Evolutionary conservation across 176 grass and related monocot genomes (phyloP).

Genomic region (Musa schizocarpa): DNA sequence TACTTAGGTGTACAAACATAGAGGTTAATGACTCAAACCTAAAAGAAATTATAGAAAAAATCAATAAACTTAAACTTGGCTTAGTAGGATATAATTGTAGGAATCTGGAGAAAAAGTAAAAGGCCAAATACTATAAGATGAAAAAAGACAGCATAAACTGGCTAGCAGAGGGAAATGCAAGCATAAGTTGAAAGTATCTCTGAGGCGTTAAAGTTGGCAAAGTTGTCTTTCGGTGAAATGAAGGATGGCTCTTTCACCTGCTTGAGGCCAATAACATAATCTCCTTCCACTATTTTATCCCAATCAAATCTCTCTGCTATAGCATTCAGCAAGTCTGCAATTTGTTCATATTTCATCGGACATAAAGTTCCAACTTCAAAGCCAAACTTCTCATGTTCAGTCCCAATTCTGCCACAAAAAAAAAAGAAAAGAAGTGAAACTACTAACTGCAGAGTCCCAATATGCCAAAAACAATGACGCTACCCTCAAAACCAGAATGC

Average conservation of each 20-base stretch:
- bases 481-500: neutral
- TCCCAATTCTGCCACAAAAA: constrained; percentile 73
- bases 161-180: no score
- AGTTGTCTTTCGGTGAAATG: no score
- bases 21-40: no score
- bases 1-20: no score
- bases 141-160: no score
- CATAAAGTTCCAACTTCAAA: constrained; percentile 77
- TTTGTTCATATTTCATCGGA: constrained; percentile 87
- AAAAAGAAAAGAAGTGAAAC: neutral
- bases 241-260: constrained; percentile 31
- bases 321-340: constrained; percentile 69
- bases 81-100: no score
- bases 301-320: constrained; percentile 82
- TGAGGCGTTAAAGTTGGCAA: neutral
- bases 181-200: no score
- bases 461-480: neutral
- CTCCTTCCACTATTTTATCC: constrained; percentile 84
- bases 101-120: no score
- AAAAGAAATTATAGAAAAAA: no score
- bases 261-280: constrained; percentile 77
- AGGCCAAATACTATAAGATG: no score
- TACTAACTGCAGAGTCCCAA: neutral
- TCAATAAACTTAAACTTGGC: no score
- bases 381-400: constrained; percentile 96